These are phyloP conservation scores for Pythium phragmitis DNA, from an alignment of 352 stramenopile species.

Conservation along the genomic window DNA sequence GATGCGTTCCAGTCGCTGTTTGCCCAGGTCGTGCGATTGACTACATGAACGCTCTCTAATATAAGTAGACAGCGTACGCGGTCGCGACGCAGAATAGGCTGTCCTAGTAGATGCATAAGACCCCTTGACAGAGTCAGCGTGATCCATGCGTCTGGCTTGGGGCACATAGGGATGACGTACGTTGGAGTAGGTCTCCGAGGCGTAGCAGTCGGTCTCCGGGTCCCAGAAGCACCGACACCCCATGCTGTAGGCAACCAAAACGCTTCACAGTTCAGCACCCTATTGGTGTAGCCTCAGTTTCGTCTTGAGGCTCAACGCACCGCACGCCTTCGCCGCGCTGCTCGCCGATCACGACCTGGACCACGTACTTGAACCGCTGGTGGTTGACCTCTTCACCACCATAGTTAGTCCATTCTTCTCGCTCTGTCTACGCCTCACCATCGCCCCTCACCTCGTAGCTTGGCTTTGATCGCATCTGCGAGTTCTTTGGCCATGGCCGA, in stretches of 20 bases:
- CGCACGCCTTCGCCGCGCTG: conserved; percentile 85
- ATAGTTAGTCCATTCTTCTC: background rate
- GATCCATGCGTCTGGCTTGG: too few species aligned
- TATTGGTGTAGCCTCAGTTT: background rate
- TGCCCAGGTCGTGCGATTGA: conserved; percentile 49
- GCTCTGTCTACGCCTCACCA: background rate
- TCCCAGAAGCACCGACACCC: conserved; percentile 91
- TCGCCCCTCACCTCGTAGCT: conserved; percentile 63
- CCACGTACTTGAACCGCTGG: conserved; percentile 88
- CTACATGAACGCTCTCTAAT: conserved; percentile 39
- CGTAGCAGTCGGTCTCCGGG: conserved; percentile 86
- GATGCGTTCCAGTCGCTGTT: conserved; percentile 89
- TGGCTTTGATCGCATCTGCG: conserved; percentile 78
- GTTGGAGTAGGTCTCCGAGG: conserved; percentile 89
- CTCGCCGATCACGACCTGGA: conserved; percentile 90
- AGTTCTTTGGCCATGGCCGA: conserved; percentile 84
- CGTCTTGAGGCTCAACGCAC: conserved; percentile 20
- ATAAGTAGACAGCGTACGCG: conserved; percentile 88
- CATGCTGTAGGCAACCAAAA: conserved; percentile 49
- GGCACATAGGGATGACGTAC: conserved; percentile 30
- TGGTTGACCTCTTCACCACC: conserved; percentile 45
- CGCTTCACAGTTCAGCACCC: conserved; percentile 1
- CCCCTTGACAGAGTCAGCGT: too few species aligned
- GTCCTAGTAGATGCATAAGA: conserved; percentile 47
- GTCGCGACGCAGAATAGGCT: conserved; percentile 88